Percentiles rank a stretch among this genome's conserved stretches.
Conservation (phyloP, 768 basidiomycete genomes). For the Tulasnella sp. region DNA sequence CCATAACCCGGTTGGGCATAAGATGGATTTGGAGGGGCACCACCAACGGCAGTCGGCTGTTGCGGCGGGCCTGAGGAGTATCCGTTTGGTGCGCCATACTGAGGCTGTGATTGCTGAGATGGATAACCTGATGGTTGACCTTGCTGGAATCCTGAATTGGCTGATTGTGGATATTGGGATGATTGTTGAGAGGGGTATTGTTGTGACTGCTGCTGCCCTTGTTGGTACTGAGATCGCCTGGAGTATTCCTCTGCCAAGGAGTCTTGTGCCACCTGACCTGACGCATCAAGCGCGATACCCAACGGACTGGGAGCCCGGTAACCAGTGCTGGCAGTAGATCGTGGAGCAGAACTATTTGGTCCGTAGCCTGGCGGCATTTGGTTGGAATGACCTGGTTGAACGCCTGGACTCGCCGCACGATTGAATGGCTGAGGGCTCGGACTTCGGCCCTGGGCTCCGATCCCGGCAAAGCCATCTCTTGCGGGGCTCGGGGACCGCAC, state of each 20-base stretch:
- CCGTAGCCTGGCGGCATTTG: conserved; percentile 38
- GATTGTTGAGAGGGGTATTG: not conserved
- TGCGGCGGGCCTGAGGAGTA: not conserved
- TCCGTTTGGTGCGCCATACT: not conserved
- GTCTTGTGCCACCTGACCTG: conserved; percentile 80
- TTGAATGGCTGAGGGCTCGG: conserved; percentile 48
- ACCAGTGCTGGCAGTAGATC: conserved; percentile 42
- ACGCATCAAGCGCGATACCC: conserved; percentile 80
- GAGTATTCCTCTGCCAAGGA: conserved; percentile 62
- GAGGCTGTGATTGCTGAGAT: not conserved
- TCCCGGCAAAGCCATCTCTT: conserved; percentile 70
- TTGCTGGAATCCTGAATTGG: not conserved
- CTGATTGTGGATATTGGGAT: not conserved
- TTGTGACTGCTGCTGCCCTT: conserved; percentile 34
- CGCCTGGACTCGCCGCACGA: conserved; percentile 56
- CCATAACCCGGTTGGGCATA: not conserved
- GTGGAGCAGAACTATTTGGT: conserved; percentile 38
- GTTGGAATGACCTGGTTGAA: conserved; percentile 38
- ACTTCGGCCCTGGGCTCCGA: conserved; percentile 69
- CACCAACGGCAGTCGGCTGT: not conserved
- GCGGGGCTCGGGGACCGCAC: conserved; percentile 39
- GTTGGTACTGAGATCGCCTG: conserved; percentile 41
- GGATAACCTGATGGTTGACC: conserved; percentile 12
- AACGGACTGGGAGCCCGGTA: conserved; percentile 62
- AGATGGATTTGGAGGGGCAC: not conserved